Conservation (phyloP, 306 rosid species). For the Trifolium fragiferum region DNA sequence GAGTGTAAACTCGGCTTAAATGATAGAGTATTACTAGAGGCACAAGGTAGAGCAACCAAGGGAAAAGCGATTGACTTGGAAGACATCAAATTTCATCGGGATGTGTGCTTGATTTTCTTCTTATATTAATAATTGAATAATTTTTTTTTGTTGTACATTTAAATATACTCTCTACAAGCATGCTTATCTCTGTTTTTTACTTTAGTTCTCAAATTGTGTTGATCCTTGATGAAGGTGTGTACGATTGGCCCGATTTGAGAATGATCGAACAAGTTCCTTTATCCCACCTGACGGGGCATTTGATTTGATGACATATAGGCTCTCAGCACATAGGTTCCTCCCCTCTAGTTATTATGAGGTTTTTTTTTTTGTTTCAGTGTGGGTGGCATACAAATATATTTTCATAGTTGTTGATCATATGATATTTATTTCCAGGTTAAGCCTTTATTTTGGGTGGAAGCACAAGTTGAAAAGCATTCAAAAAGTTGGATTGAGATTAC, state of each 20-base stretch:
- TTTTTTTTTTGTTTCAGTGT: slow-evolving; percentile 43
- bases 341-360: slow-evolving; percentile 35
- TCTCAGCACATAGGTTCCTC: slow-evolving; percentile 88
- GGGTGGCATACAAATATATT: slow-evolving; percentile 32
- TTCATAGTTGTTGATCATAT: slow-evolving; percentile 35
- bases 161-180: slow-evolving; percentile 30
- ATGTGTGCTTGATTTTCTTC: slow-evolving; percentile 55
- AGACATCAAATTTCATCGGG: slow-evolving; percentile 99
- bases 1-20: slow-evolving; percentile 95
- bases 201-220: slow-evolving; percentile 39
- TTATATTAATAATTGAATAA: slow-evolving; percentile 31
- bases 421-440: slow-evolving; percentile 67
- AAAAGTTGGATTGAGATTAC: slow-evolving; percentile 92
- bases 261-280: slow-evolving; percentile 96
- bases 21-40: slow-evolving; percentile 85
- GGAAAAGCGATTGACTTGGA: slow-evolving; percentile 99
- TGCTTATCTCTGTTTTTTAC: slow-evolving; percentile 9
- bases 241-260: slow-evolving; percentile 98
- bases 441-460: slow-evolving; percentile 98
- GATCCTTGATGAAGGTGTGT: slow-evolving; percentile 77
- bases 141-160: slow-evolving; percentile 32
- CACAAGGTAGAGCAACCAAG: slow-evolving; percentile 95
- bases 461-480: slow-evolving; percentile 97
- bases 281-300: slow-evolving; percentile 98
- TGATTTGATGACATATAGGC: slow-evolving; percentile 98